A percentile compares a stretch with the other conserved stretches of the same genome.
These are phyloP conservation scores for Arthrinium phaeospermum DNA, from an alignment of 2,329 filamentous ascomycete genomes.

Conservation along the genomic window DNA sequence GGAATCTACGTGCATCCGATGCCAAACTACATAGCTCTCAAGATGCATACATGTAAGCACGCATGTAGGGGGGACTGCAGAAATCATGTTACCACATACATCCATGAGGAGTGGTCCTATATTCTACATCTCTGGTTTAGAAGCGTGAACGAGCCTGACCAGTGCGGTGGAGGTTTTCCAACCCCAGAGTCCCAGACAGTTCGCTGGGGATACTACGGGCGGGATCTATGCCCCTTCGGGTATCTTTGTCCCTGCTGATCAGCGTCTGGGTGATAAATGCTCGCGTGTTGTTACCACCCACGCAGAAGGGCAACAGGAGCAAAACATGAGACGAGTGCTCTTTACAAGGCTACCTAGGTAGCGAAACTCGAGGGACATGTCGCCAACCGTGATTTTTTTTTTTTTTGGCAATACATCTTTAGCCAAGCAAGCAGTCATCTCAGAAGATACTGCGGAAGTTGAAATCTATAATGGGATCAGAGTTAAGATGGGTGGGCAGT, in stretches of 20 bases:
- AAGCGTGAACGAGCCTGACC: background rate
- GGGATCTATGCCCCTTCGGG: constrained; percentile 18
- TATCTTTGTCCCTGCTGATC: constrained; percentile 6
- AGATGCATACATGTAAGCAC: background rate
- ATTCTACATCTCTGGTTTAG: background rate
- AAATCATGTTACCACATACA: background rate
- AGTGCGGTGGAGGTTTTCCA: background rate
- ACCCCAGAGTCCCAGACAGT: background rate
- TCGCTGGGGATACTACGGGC: background rate
- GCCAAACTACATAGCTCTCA: background rate
- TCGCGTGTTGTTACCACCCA: background rate
- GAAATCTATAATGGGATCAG: background rate
- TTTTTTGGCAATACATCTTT: background rate
- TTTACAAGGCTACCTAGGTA: background rate
- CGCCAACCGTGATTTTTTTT: background rate
- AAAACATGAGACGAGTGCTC: background rate
- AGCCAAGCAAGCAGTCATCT: background rate
- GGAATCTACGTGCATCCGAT: background rate
- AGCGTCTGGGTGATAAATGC: background rate
- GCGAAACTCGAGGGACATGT: background rate
- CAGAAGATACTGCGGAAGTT: background rate
- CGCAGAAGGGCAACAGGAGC: background rate
- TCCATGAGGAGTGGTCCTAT: background rate
- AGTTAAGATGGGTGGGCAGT: background rate
- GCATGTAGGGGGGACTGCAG: constrained; percentile 11